Percentiles rank a stretch among this genome's conserved stretches.
Evolutionary conservation across 2,329 filamentous ascomycete species (phyloP).

Genomic region (Aureobasidium subglaciale): DNA sequence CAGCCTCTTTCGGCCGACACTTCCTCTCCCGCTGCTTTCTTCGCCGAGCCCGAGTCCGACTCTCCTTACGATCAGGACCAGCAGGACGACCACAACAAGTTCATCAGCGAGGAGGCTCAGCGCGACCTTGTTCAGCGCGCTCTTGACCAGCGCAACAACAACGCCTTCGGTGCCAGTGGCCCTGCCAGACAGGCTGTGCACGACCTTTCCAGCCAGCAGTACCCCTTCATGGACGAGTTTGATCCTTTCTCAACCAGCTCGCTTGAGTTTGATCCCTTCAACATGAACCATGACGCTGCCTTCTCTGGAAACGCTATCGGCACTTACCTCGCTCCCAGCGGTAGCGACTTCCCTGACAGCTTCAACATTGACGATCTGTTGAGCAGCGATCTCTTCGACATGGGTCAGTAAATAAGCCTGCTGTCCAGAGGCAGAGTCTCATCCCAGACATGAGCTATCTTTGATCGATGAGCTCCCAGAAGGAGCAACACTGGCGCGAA

Average conservation of each 20-base stretch:
- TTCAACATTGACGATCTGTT: conserved; percentile 17
- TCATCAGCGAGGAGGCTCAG: neutral
- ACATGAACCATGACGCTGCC: conserved; percentile 9
- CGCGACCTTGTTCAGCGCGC: neutral
- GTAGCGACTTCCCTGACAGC: conserved; percentile 12
- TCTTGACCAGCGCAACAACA: conserved; percentile 6
- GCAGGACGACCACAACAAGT: neutral
- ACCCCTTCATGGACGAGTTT: conserved; percentile 19
- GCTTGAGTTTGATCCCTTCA: conserved; percentile 20
- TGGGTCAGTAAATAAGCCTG: neutral
- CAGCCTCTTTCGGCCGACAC: neutral
- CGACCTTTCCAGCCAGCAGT: conserved; percentile 12
- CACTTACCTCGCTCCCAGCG: conserved; percentile 14
- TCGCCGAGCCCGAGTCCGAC: neutral
- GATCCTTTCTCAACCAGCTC: conserved; percentile 19
- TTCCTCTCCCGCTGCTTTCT: neutral
- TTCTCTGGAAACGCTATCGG: conserved; percentile 8
- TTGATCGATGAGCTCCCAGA: neutral
- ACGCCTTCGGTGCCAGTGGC: neutral
- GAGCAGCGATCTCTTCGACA: conserved; percentile 12
- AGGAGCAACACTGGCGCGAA: neutral
- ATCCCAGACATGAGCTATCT: neutral
- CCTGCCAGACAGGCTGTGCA: conserved; percentile 10
- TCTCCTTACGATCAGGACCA: neutral
- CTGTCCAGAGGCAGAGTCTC: neutral